Evolutionary conservation across 352 stramenopile species (phyloP).

Genomic region (Globisporangium acanthophoron): DNA sequence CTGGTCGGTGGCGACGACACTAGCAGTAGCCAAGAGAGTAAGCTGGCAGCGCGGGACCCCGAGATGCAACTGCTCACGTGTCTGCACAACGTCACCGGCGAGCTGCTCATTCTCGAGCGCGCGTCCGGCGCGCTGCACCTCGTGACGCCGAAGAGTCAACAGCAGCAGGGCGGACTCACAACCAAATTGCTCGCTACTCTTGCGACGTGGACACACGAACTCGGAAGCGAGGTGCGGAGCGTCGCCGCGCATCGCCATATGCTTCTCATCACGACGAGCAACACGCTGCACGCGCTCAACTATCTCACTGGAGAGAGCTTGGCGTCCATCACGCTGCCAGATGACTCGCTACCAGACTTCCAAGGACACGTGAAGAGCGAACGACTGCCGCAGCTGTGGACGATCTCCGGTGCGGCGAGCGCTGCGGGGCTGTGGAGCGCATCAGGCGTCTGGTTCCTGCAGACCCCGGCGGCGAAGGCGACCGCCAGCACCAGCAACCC

Average conservation of each 20-base stretch:
- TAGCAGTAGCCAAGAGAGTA: not conserved
- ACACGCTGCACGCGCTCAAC: constrained; percentile 40
- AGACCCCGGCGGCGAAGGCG: constrained; percentile 38
- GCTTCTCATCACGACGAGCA: constrained; percentile 19
- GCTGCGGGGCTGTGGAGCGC: constrained; percentile 49
- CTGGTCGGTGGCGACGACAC: constrained; percentile 3
- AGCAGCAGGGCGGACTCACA: not conserved
- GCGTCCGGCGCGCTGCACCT: constrained; percentile 32
- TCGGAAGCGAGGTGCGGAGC: constrained; percentile 7
- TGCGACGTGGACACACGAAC: constrained; percentile 12
- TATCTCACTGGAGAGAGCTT: constrained; percentile 42
- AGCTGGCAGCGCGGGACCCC: not conserved
- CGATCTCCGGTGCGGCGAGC: constrained; percentile 37
- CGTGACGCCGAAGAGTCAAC: constrained; percentile 21
- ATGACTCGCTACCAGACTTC: not conserved
- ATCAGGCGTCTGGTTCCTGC: constrained; percentile 63
- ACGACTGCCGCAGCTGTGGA: constrained; percentile 32
- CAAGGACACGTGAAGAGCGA: constrained; percentile 3
- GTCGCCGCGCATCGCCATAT: constrained; percentile 43
- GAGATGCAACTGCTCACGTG: constrained; percentile 24
- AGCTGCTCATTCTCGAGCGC: constrained; percentile 50
- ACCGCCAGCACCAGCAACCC: constrained; percentile 24
- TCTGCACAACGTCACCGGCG: constrained; percentile 71
- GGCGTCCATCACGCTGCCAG: constrained; percentile 29
- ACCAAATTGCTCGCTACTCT: constrained; percentile 24